Evolutionary conservation across 2,329 filamentous ascomycete species (phyloP).

Genomic region (Fusarium longipes): DNA sequence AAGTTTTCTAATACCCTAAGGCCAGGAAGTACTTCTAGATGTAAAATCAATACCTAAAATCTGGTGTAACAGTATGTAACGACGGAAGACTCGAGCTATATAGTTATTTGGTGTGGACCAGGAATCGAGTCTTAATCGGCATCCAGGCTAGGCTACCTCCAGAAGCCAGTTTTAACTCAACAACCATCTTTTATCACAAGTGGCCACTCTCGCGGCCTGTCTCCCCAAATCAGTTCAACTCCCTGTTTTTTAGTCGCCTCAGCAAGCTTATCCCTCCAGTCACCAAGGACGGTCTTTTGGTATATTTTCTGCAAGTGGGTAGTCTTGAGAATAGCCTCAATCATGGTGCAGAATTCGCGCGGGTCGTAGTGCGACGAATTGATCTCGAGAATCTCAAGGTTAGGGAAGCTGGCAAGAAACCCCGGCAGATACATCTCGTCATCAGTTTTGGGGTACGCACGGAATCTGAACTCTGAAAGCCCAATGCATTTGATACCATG

Average conservation of each 20-base stretch:
- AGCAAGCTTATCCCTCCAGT: conserved; percentile 47
- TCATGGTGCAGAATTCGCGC: conserved; percentile 46
- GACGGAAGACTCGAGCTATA: not conserved
- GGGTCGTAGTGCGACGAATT: conserved; percentile 47
- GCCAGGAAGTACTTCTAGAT: not conserved
- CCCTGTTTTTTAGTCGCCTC: conserved; percentile 39
- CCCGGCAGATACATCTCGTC: conserved; percentile 48
- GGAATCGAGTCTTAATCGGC: not conserved
- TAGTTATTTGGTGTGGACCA: not conserved
- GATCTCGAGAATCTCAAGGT: conserved; percentile 53
- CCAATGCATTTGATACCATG: conserved; percentile 51
- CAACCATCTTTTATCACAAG: conserved; percentile 33
- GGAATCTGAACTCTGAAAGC: conserved; percentile 52
- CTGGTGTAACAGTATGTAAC: not conserved
- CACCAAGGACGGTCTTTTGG: conserved; percentile 48
- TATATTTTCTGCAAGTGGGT: conserved; percentile 51
- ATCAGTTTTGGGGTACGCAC: conserved; percentile 44
- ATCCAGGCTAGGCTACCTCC: not conserved
- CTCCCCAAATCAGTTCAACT: conserved; percentile 48
- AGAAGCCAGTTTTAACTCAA: not conserved
- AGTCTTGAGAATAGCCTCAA: conserved; percentile 48
- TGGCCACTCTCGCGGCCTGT: conserved; percentile 50
- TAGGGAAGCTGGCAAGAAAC: conserved; percentile 53
- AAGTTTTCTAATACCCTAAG: too few species aligned
- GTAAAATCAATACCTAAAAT: not conserved